A percentile compares a stretch with the other conserved stretches of the same genome.
phyloP scores from a whole-genome alignment of 495 filamentous ascomycete species.

The Aspergillus taichungensis region DNA sequence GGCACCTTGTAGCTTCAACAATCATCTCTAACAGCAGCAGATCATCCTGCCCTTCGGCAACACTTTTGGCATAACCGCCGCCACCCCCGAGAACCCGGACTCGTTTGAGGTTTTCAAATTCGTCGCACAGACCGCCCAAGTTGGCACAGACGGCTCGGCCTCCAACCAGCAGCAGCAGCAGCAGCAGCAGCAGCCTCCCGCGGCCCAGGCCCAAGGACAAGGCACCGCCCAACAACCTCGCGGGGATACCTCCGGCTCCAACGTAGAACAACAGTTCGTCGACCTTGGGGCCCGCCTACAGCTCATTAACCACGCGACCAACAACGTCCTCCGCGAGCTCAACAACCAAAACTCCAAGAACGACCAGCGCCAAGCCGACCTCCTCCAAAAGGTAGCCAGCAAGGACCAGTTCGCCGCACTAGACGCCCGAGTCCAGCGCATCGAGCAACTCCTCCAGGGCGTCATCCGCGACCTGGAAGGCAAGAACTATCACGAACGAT shows the following conservation, averaged over 20 bases:
- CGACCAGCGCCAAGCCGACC: slow-evolving; percentile 53
- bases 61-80: slow-evolving; percentile 78
- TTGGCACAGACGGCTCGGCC: slow-evolving; percentile 7
- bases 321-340: slow-evolving; percentile 58
- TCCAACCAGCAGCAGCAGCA: slow-evolving; percentile 27
- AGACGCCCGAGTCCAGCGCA: slow-evolving; percentile 42
- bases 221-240: slow-evolving; percentile 16
- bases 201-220: slow-evolving; percentile 20
- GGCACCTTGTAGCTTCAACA: background rate
- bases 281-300: slow-evolving; percentile 79
- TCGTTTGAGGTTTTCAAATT: slow-evolving; percentile 92
- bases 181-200: slow-evolving; percentile 22
- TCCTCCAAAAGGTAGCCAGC: slow-evolving; percentile 35
- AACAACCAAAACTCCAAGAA: slow-evolving; percentile 34
- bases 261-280: slow-evolving; percentile 55
- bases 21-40: slow-evolving; percentile 16
- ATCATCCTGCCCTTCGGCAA: slow-evolving; percentile 72
- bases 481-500: slow-evolving; percentile 62
- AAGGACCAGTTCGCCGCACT: slow-evolving; percentile 47
- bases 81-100: slow-evolving; percentile 82
- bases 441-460: slow-evolving; percentile 46
- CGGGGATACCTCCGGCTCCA: slow-evolving; percentile 40
- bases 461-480: slow-evolving; percentile 60
- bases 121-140: slow-evolving; percentile 45
- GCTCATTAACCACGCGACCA: slow-evolving; percentile 61